Base-by-base conservation (phyloP, 1,139 yeast genomes). In the Candida labiduridarum region DNA sequence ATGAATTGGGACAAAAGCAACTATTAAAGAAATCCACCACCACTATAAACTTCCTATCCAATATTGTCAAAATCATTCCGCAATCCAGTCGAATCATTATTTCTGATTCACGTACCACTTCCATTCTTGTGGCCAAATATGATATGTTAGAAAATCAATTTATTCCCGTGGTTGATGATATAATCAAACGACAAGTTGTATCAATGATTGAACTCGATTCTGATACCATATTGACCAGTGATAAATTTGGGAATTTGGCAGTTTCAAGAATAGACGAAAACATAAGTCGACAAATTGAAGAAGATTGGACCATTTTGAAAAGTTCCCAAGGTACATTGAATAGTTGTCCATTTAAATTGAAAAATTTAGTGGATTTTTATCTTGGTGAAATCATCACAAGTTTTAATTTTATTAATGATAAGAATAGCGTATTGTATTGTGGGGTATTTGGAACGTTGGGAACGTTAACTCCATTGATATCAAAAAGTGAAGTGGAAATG, bases 381-480 rank as follows among this genome's bases (percentile, higher is more conserved):
- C 60, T 87, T 7, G 86, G 83, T 41, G 99, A 94, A 62, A 80
- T 87, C 5, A 82, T 88, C 0, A 85, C 87, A 1, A 72, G 85
- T 1, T 76, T 94, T 52, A 72, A 71, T 39, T 76, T 76, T 50
- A 84, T 85, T 41, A 74, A 76, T 8, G 89, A 87, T 1, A 76
- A 81, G 34, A 92, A 89, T 36, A 74, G 82, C 16, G 67, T 92
- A 0, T 55, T 90, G 1, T 91, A 88, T 60, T 72, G 86, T 0
- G 96, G 97, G 0, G 56, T 94, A 1, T 89, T 84, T 59, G 99
- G 99, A 0, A 82, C 91, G 0, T 65, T 94, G 29, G 97, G 97
- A 0, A 72, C 83, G 2, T 62, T 94, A 18, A 66, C 83, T 11
- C 97, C 99, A 1, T 62, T 94, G 39, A 64, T 80, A 4, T 79